Evolutionary conservation across 495 filamentous ascomycete species (phyloP).

Genomic region (Aspergillus bertholletiae): DNA sequence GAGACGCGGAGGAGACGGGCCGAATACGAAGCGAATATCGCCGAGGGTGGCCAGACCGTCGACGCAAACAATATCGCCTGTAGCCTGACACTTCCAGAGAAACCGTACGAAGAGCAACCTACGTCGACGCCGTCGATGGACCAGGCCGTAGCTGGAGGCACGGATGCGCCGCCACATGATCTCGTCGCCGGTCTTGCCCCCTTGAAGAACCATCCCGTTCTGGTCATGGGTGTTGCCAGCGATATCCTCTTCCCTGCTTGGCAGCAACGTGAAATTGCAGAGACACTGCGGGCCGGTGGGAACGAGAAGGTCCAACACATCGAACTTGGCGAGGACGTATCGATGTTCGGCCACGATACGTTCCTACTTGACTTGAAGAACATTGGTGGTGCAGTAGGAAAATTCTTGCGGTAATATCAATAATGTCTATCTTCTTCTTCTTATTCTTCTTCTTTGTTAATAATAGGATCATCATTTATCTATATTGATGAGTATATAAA

Average conservation of each 20-base stretch:
- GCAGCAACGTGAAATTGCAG: conserved; percentile 95
- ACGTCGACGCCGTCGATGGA: conserved; percentile 25
- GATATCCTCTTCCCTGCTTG: conserved; percentile 98
- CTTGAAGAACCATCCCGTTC: conserved; percentile 68
- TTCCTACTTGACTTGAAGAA: conserved; percentile 91
- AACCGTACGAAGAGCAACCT: conserved; percentile 78
- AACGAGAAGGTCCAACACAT: conserved; percentile 79
- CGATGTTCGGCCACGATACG: conserved; percentile 93
- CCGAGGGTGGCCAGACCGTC: conserved; percentile 23
- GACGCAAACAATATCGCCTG: conserved; percentile 50
- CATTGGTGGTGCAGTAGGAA: conserved; percentile 76
- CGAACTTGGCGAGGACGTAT: conserved; percentile 88
- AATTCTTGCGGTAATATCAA: conserved; percentile 76
- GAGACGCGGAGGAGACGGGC: conserved; percentile 46
- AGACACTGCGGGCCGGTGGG: conserved; percentile 70
- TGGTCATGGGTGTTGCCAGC: conserved; percentile 92
- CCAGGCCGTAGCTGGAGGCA: conserved; percentile 15
- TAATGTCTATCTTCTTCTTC: no score
- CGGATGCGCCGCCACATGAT: conserved; percentile 60
- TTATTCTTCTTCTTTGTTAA: no score
- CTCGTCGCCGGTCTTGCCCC: conserved; percentile 70
- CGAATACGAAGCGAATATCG: conserved; percentile 47
- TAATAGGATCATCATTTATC: no score
- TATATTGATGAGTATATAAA: no score
- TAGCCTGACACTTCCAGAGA: conserved; percentile 78